Evolutionary conservation across 73 alveolate species (phyloP).

Genomic region (Tetrahymena malaccensis): DNA sequence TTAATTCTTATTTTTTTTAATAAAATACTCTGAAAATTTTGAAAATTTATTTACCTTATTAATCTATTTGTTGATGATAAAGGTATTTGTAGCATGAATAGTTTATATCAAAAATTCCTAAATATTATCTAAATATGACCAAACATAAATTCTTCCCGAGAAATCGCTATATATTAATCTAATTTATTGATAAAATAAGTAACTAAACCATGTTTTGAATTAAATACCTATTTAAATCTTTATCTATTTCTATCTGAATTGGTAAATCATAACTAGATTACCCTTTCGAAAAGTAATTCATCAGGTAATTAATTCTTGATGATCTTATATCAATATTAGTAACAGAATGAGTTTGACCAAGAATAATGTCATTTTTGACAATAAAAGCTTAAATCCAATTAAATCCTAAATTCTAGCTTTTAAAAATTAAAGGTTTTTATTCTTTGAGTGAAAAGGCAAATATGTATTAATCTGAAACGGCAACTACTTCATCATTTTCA

Average conservation of each 20-base stretch:
- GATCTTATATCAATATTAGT: background rate
- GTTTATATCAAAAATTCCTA: too few relatives aligned
- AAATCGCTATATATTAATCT: background rate
- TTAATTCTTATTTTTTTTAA: too few relatives aligned
- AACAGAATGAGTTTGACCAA: background rate
- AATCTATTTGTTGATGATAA: background rate
- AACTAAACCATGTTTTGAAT: background rate
- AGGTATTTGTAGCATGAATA: too few relatives aligned
- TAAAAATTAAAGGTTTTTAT: background rate
- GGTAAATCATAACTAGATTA: background rate
- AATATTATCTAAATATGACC: background rate
- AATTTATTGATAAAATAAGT: background rate
- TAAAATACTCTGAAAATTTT: too few relatives aligned
- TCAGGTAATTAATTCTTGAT: background rate
- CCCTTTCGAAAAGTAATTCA: background rate
- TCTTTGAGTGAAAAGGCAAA: background rate
- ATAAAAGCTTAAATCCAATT: background rate
- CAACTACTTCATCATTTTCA: background rate
- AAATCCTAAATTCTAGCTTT: background rate
- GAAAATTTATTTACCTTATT: background rate
- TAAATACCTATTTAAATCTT: background rate
- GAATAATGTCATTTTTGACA: background rate
- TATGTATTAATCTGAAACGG: background rate
- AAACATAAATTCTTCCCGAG: background rate
- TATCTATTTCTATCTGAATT: background rate